Evolutionary conservation across 2,329 filamentous ascomycete species (phyloP).

Genomic region (Penicillium sp.): DNA sequence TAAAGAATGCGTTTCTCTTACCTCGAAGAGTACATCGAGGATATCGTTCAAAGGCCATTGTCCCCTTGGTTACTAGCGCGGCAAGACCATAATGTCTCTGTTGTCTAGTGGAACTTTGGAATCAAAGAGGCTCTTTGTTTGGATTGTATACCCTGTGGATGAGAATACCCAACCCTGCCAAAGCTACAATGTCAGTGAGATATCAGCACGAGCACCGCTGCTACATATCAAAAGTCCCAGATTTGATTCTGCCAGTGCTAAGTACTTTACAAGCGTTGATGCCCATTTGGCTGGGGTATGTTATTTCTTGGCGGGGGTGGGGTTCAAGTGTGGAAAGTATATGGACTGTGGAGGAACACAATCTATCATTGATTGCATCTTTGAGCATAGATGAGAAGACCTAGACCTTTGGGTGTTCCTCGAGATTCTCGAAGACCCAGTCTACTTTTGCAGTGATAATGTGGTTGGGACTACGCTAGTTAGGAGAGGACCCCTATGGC

Average conservation of each 20-base stretch:
- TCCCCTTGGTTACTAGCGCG: not conserved
- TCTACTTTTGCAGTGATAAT: not conserved
- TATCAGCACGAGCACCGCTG: not conserved
- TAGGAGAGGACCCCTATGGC: too few relatives aligned
- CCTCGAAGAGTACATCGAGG: not conserved
- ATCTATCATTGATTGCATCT: not conserved
- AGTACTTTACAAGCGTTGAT: not conserved
- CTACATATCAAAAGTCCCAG: not conserved
- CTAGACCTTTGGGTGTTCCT: not conserved
- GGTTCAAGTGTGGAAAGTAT: not conserved
- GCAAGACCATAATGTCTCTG: not conserved
- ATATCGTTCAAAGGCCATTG: not conserved
- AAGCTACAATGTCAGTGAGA: not conserved
- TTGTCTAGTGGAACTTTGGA: not conserved
- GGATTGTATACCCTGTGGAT: not conserved
- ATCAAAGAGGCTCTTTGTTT: not conserved
- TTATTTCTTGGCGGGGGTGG: constrained; percentile 1
- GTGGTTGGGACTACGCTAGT: not conserved
- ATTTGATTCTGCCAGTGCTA: not conserved
- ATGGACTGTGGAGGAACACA: constrained; percentile 1
- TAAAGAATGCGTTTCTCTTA: not conserved
- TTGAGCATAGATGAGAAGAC: not conserved
- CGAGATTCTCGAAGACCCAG: not conserved
- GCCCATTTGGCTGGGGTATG: not conserved
- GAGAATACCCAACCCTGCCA: not conserved